Evolutionary conservation across 495 filamentous ascomycete genomes (phyloP).

Genomic region (Penicillium flavigenum): DNA sequence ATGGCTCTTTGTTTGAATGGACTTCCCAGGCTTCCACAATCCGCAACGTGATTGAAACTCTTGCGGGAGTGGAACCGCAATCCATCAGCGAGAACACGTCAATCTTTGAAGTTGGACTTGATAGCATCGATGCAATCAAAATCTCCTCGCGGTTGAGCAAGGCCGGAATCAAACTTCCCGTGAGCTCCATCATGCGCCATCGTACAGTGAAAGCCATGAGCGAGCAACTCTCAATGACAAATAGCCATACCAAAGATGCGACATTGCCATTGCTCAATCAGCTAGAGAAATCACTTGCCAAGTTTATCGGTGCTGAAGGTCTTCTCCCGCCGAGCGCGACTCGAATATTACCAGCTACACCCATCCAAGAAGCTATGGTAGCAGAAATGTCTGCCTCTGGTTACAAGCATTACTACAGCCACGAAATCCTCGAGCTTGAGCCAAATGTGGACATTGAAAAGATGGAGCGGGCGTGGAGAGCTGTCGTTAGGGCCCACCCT

Average conservation of each 20-base stretch:
- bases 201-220: slow-evolving; percentile 61
- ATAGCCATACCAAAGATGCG: slow-evolving; percentile 10
- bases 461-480: slow-evolving; percentile 59
- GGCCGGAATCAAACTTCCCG: slow-evolving; percentile 55
- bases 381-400: slow-evolving; percentile 69
- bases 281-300: slow-evolving; percentile 34
- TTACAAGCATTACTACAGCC: slow-evolving; percentile 75
- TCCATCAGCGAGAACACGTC: slow-evolving; percentile 56
- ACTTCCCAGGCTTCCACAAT: slow-evolving; percentile 47
- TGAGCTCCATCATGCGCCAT: slow-evolving; percentile 67
- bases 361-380: slow-evolving; percentile 83
- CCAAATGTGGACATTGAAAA: slow-evolving; percentile 48
- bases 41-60: slow-evolving; percentile 56
- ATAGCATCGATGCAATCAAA: slow-evolving; percentile 87
- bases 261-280: slow-evolving; percentile 21
- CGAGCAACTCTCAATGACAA: slow-evolving; percentile 17
- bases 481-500: slow-evolving; percentile 55
- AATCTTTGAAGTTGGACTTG: slow-evolving; percentile 81
- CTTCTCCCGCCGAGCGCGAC: slow-evolving; percentile 40
- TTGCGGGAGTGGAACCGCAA: slow-evolving; percentile 53
- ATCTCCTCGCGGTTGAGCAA: slow-evolving; percentile 63
- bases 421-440: slow-evolving; percentile 64
- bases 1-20: slow-evolving; percentile 50
- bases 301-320: slow-evolving; percentile 30
- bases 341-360: slow-evolving; percentile 65